These are phyloP conservation scores for Trypanosomatidae sp. DNA, from an alignment of 208 protist species.

Conservation along the genomic window DNA sequence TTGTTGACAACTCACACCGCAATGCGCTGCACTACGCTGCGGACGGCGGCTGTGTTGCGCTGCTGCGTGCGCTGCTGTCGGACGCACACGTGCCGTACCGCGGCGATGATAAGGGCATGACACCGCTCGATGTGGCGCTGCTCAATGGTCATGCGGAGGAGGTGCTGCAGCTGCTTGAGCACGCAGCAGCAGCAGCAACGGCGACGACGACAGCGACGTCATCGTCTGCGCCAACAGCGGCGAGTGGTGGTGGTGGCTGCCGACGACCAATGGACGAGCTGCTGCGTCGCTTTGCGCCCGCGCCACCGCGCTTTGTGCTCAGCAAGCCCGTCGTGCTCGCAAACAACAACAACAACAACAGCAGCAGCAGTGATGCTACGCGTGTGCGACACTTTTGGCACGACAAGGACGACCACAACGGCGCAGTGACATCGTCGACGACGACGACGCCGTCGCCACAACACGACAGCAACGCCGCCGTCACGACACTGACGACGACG, in stretches of 20 bases:
- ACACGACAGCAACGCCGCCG: too few species aligned
- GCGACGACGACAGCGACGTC: background rate
- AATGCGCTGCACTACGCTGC: slow-evolving; percentile 79
- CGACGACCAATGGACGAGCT: slow-evolving; percentile 23
- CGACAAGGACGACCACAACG: too few species aligned
- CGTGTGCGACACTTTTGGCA: too few species aligned
- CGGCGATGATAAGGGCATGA: slow-evolving; percentile 48
- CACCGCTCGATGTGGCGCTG: slow-evolving; percentile 63
- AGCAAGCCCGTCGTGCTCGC: slow-evolving; percentile 34
- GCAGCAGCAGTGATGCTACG: too few species aligned
- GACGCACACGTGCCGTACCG: slow-evolving; percentile 33
- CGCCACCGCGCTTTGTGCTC: slow-evolving; percentile 62
- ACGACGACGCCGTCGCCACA: too few species aligned
- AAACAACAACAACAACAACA: too few species aligned
- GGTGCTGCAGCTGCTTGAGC: slow-evolving; percentile 11
- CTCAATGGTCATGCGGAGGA: slow-evolving; percentile 21
- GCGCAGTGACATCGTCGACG: too few species aligned
- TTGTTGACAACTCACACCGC: slow-evolving; percentile 57
- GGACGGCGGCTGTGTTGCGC: slow-evolving; percentile 31
- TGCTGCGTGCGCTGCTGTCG: slow-evolving; percentile 27
- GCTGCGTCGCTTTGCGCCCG: slow-evolving; percentile 21
- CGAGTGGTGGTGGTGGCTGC: background rate
- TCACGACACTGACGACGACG: too few species aligned
- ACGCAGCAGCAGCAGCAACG: background rate
- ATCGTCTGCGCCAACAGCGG: background rate